Percentiles rank a stretch among this genome's conserved stretches.
Evolutionary conservation across 106 monocot genomes (phyloP).

Genomic region (Dioscorea zingiberensis): DNA sequence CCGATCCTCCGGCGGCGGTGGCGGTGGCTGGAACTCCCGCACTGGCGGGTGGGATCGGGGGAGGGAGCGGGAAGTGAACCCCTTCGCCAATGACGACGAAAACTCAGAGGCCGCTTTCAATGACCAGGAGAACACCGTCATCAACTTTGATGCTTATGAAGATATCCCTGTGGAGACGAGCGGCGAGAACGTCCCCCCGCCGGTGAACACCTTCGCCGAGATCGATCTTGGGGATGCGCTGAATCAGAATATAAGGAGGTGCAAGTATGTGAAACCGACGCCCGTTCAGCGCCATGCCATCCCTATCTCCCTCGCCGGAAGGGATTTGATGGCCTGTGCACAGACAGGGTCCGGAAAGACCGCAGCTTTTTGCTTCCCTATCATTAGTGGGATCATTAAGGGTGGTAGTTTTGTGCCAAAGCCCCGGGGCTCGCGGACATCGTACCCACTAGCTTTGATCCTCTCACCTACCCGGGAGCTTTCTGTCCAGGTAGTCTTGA

Average conservation of each 20-base stretch:
- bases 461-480: constrained; percentile 70
- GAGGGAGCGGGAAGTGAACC: constrained; percentile 42
- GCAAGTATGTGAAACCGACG: constrained; percentile 73
- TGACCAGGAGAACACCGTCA: constrained; percentile 42
- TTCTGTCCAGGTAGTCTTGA: constrained; percentile 54
- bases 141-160: constrained; percentile 79
- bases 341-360: constrained; percentile 84
- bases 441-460: constrained; percentile 58
- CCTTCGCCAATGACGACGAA: constrained; percentile 41
- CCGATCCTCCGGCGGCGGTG: constrained; percentile 8
- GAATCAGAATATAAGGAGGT: constrained; percentile 73
- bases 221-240: constrained; percentile 66
- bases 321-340: constrained; percentile 81
- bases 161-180: constrained; percentile 75
- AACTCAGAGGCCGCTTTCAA: constrained; percentile 9
- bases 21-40: constrained; percentile 36
- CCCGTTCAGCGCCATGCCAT: constrained; percentile 78
- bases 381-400: constrained; percentile 69
- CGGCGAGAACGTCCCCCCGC: constrained; percentile 50
- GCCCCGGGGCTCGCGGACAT: constrained; percentile 43
- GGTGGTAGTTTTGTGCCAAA: constrained; percentile 24
- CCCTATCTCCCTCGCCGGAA: constrained; percentile 51
- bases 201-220: constrained; percentile 64
- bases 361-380: constrained; percentile 78
- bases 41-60: constrained; percentile 47